A percentile compares a stretch with the other conserved stretches of the same genome.
Conservation (phyloP, 176 grass and related monocot species). For the Pontederia paniculata region DNA sequence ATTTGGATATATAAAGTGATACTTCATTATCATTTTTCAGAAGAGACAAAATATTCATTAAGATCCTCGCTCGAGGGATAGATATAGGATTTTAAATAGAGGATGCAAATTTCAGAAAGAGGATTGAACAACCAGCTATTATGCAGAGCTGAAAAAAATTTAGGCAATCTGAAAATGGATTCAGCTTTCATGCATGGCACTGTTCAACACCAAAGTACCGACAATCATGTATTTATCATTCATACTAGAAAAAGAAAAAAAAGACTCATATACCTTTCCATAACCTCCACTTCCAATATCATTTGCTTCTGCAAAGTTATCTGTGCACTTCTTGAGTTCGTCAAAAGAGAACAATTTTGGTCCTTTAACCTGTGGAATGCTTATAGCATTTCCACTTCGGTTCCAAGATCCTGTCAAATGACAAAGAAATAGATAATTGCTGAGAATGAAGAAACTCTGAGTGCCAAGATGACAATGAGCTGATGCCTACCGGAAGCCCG, state of each 20-base stretch:
- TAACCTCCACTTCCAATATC: constrained; percentile 75
- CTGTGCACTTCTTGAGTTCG: constrained; percentile 59
- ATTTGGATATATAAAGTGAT: too few relatives aligned
- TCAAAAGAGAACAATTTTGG: constrained; percentile 71
- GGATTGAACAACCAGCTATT: background rate
- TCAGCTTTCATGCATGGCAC: too few relatives aligned
- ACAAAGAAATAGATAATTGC: constrained; percentile 10
- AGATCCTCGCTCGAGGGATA: background rate
- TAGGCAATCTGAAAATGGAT: too few relatives aligned
- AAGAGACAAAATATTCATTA: constrained; percentile 5
- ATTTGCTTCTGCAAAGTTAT: constrained; percentile 54
- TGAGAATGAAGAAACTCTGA: background rate
- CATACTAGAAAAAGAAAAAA: background rate
- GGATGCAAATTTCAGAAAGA: background rate
- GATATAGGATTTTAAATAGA: constrained; percentile 4
- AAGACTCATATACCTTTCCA: constrained; percentile 51
- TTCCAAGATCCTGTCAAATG: constrained; percentile 65
- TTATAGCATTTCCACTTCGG: constrained; percentile 34
- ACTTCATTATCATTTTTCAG: too few relatives aligned
- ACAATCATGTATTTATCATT: background rate
- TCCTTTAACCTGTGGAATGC: constrained; percentile 63
- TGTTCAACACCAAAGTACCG: too few relatives aligned
- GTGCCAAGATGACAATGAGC: background rate
- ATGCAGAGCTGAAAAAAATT: too few relatives aligned
- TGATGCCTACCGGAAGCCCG: constrained; percentile 34